phyloP scores from a whole-genome alignment of 805 yeast species.

The Diddensiella santjacobensis region DNA sequence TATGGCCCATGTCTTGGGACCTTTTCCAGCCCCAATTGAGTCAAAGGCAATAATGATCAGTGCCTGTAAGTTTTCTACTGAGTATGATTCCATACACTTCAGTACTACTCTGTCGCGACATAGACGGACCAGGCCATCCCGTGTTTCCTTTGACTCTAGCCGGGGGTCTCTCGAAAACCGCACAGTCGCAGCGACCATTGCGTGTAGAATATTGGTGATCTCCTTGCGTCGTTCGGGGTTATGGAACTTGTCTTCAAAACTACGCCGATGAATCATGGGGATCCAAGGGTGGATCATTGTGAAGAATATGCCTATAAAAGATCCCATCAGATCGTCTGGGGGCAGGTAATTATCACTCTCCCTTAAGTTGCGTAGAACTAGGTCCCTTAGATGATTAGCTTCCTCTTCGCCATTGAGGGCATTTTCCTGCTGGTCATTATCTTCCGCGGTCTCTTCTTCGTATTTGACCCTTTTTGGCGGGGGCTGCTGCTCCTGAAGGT shows the following conservation, averaged over 20 bases:
- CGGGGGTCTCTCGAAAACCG: constrained; percentile 8
- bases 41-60: constrained; percentile 19
- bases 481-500: too few relatives aligned
- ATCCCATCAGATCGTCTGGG: constrained; percentile 7
- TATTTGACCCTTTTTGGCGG: background rate
- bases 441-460: background rate
- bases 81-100: constrained; percentile 12
- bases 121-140: background rate
- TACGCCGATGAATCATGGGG: constrained; percentile 12
- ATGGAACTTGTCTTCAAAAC: background rate
- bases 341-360: constrained; percentile 1
- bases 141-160: background rate
- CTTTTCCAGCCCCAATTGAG: constrained; percentile 17
- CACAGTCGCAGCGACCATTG: constrained; percentile 14
- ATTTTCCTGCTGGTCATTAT: background rate
- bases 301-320: constrained; percentile 7
- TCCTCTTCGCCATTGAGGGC: background rate
- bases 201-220: constrained; percentile 6
- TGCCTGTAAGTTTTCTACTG: constrained; percentile 19
- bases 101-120: constrained; percentile 15
- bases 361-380: background rate
- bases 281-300: constrained; percentile 12
- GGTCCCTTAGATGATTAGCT: background rate
- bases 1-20: constrained; percentile 21
- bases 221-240: background rate